These are phyloP conservation scores for Aegilops sharonensis DNA, from an alignment of 176 grass and related monocot genomes.

Conservation along the genomic window DNA sequence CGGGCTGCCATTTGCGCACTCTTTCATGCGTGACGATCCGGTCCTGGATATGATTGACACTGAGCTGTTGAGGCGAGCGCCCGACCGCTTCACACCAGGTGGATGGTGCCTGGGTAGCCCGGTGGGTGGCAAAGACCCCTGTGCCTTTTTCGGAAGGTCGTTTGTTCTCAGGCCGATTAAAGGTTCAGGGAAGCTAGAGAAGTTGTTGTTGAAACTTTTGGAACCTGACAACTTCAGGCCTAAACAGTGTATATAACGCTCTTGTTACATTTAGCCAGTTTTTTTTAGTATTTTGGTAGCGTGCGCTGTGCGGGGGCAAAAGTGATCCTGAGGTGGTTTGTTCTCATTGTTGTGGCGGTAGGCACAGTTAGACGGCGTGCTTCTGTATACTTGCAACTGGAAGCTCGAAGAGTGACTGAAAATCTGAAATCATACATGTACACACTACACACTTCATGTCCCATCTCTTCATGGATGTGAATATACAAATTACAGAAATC, in stretches of 20 bases:
- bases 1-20: conserved; percentile 62
- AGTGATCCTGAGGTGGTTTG: background rate
- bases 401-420: conserved; percentile 38
- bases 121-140: conserved; percentile 51
- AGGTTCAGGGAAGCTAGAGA: conserved; percentile 66
- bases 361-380: background rate
- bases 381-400: conserved; percentile 34
- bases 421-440: conserved; percentile 9
- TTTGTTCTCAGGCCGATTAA: conserved; percentile 51
- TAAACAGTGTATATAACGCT: conserved; percentile 92
- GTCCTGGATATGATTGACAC: conserved; percentile 78
- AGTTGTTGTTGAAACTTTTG: conserved; percentile 70
- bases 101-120: conserved; percentile 83
- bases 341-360: conserved; percentile 19
- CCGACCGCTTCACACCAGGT: conserved; percentile 54
- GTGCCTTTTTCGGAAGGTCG: conserved; percentile 51
- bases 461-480: background rate
- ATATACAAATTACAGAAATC: background rate
- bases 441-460: background rate
- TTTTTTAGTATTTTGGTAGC: conserved; percentile 27
- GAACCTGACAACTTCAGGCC: conserved; percentile 81
- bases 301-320: background rate
- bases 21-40: conserved; percentile 36
- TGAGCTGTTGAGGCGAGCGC: conserved; percentile 47
- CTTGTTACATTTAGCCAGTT: conserved; percentile 38